A percentile compares a stretch with the other conserved stretches of the same genome.
Evolutionary conservation across 306 rosid genomes (phyloP).

Genomic region (Herpetospermum pedunculosum): DNA sequence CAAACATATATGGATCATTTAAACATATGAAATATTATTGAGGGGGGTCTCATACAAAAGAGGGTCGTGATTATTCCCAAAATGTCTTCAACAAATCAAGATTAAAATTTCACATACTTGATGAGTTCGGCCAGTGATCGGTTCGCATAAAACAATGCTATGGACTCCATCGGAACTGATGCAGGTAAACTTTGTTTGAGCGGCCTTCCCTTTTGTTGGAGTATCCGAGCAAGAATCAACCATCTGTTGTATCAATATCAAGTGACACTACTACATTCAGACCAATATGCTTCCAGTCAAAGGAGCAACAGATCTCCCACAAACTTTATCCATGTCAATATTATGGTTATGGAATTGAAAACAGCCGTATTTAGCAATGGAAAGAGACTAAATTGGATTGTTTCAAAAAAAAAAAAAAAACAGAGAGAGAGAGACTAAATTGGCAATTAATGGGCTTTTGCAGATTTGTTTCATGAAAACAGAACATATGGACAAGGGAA

Average conservation of each 20-base stretch:
- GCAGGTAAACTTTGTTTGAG: slow-evolving; percentile 65
- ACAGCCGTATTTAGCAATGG: neutral
- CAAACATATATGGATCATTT: neutral
- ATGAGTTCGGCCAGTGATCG: slow-evolving; percentile 81
- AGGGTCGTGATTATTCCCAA: neutral
- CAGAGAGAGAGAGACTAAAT: neutral
- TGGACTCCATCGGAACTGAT: slow-evolving; percentile 50
- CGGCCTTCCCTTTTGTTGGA: slow-evolving; percentile 50
- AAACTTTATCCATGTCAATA: neutral
- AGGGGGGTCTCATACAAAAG: neutral
- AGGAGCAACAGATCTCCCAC: neutral
- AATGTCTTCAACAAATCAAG: neutral
- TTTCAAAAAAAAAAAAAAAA: too few species aligned
- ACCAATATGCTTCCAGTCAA: neutral
- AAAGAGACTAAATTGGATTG: neutral
- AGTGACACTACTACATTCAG: slow-evolving; percentile 2
- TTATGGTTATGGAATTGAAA: neutral
- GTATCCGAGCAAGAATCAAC: slow-evolving; percentile 19
- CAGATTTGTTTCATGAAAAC: neutral
- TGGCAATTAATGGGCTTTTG: neutral
- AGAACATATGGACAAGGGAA: neutral
- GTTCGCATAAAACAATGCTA: slow-evolving; percentile 69
- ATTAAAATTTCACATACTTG: slow-evolving; percentile 51
- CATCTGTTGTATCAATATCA: slow-evolving; percentile 28
- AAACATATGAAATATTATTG: neutral